phyloP scores from a whole-genome alignment of 805 yeast genomes.

The Teunomyces stri region DNA sequence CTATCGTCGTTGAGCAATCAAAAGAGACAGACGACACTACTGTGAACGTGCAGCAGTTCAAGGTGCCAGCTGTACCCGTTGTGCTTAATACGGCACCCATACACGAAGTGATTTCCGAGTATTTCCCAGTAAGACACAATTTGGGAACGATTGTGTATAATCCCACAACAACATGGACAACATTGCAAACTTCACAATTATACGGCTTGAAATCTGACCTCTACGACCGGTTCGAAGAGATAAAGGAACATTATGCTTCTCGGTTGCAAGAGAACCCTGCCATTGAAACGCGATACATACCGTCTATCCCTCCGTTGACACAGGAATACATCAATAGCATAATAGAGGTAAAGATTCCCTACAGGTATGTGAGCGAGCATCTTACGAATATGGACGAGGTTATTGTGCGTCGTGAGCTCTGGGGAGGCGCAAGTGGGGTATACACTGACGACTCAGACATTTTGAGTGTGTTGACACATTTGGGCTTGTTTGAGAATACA shows the following conservation, averaged over 20 bases:
- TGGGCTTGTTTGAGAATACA: conserved; percentile 55
- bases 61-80: conserved; percentile 4
- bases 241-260: conserved; percentile 17
- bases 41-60: background rate
- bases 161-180: conserved; percentile 50
- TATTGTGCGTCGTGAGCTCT: conserved; percentile 45
- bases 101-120: conserved; percentile 19
- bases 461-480: conserved; percentile 68
- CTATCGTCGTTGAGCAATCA: background rate
- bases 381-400: conserved; percentile 27
- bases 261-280: conserved; percentile 11
- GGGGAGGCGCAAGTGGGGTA: conserved; percentile 82
- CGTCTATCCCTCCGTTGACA: conserved; percentile 38
- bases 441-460: conserved; percentile 94
- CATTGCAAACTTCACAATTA: conserved; percentile 27
- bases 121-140: conserved; percentile 30
- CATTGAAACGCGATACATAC: conserved; percentile 27
- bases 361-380: conserved; percentile 30
- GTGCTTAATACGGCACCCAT: conserved; percentile 19
- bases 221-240: conserved; percentile 23
- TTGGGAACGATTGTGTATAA: conserved; percentile 48
- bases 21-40: background rate
- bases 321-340: conserved; percentile 43
- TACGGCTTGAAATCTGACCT: conserved; percentile 32
- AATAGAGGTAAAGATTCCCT: conserved; percentile 58